These are phyloP conservation scores for Toxicodendron radicans DNA, from an alignment of 345 rosid genomes.

Conservation along the genomic window DNA sequence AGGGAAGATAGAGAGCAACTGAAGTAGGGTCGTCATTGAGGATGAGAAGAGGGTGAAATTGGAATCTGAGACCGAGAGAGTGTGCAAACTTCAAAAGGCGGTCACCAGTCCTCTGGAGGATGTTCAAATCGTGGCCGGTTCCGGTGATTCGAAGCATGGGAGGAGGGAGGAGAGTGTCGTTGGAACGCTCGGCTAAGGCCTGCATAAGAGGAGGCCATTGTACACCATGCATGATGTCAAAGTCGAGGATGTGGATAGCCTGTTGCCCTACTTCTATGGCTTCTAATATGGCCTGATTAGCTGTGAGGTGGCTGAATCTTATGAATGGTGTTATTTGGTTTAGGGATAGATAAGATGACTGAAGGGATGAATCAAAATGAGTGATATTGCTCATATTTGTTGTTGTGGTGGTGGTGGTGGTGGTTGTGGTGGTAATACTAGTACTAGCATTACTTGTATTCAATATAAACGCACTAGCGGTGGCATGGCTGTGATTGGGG, in stretches of 20 bases:
- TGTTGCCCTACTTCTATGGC: conserved; percentile 56
- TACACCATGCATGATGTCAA: conserved; percentile 95
- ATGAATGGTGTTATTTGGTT: conserved; percentile 90
- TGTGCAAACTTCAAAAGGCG: conserved; percentile 80
- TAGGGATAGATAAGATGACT: conserved; percentile 77
- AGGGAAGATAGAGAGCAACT: conserved; percentile 41
- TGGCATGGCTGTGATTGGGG: conserved; percentile 40
- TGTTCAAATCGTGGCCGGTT: conserved; percentile 61
- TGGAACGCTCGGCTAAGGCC: conserved; percentile 72
- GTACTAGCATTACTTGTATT: conserved; percentile 12
- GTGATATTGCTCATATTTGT: background rate
- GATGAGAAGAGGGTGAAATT: conserved; percentile 72
- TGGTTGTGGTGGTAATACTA: background rate
- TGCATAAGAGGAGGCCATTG: conserved; percentile 99
- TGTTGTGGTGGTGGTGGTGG: background rate
- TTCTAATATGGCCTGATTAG: conserved; percentile 91
- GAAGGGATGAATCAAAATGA: conserved; percentile 24
- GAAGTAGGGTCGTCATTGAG: conserved; percentile 49
- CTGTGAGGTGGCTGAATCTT: conserved; percentile 85
- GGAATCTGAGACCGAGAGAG: conserved; percentile 75
- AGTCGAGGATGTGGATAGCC: conserved; percentile 77
- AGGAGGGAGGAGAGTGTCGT: conserved; percentile 41
- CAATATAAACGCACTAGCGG: conserved; percentile 15
- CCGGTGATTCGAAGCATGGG: conserved; percentile 84
- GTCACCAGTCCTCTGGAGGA: conserved; percentile 74